Base-by-base conservation (phyloP, 2,329 filamentous ascomycete species). In the Diaporthe humulicola region DNA sequence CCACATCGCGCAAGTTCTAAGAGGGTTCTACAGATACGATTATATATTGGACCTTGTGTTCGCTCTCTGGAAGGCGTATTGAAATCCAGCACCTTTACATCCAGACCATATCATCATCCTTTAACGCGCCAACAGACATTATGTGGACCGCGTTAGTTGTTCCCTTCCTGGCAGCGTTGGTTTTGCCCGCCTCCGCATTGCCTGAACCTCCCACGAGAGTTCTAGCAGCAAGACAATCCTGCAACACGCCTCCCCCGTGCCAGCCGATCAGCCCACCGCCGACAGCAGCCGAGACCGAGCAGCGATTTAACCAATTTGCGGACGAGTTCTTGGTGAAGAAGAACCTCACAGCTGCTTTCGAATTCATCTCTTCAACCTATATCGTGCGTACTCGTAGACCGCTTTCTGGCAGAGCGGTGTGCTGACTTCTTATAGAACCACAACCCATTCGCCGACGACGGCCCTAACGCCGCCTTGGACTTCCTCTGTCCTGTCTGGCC, bases 301-400 rank as follows among this genome's bases (percentile, higher is more conserved):
- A 52, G 28, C 76, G 77, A 15, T 79, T 78, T 61, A 75, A 77
- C 60, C 66, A 64, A 28, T 80, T 80, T 19, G 79, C 79, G 12
- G 38, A 79, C 17, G 78, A 77, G 7, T 79, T 80, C 64, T 36
- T 80, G 12, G 74, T 78, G 40, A 77, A 73, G 33, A 79, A 77
- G 72, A 79, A 79, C 58, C 69, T 80, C 3, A 78, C 77, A 42
- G 75, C 78, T 10, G 77, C 78, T 2, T 80, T 80, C 52, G 73
- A 74, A 38, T 80, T 77, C 61, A 77, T 80, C 28, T 75, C 76
- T 0, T 73, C 76, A 1, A 73, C 70, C 15, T 79, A 79, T 54
- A 77, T 75, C 57, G 75, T 76, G 70, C 4, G 66, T 38, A 10
- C 25, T 6, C n/a, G 4, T 25, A 17, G 9, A 2, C n/a, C 22